Evolutionary conservation across 257 asterid genomes (phyloP), one percentile per base, ranked within the genome.

Genomic region (Solanum tacnaense): DNA sequence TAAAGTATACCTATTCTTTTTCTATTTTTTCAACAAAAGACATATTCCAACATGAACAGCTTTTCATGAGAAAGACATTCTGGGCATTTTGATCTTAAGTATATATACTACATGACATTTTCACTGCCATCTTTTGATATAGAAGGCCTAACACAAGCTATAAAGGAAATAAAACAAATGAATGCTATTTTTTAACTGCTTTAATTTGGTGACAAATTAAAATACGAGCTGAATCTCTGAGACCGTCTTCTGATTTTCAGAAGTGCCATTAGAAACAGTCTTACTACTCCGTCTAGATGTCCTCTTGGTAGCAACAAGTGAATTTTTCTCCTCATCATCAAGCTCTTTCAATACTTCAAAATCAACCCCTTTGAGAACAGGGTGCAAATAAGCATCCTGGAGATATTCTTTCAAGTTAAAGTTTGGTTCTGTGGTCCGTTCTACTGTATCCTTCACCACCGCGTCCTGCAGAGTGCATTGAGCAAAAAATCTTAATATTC

Each of bases 401-500:
- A 94, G 91, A 90, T 91, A 94, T 31, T 84, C 88, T 87, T 88
- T 93, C 74, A 93, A 29, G 27, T 92, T 89, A 35, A 94, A 88
- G 84, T 76, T 88, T 13, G 94, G 97, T 35, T 93, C 96, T 25
- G 93, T 92, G 8, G 94, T 95, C 72, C 90, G 92, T 86, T 94
- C 97, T 84, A 94, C 73, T 15, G 96, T 94, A 75, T 94, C 97
- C 85, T 93, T 94, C 89, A 92, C 91, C 94, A 87, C 93, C 20
- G 96, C 97, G 52, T 94, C 96, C 96, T 94, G 91, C 60, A 52
- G 46, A 38, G 83, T 68, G 29, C 72, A 46, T 82, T 31, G 13
- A 81, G 3, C 27, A 18, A 27, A 56, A 38, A 65, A 25, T 25
- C 70, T 36, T 27, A 75, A 44, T 27, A 34, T 84, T 44, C 34